Evolutionary conservation across 2,329 filamentous ascomycete species (phyloP).

Genomic region (Incumbomyces lentus): DNA sequence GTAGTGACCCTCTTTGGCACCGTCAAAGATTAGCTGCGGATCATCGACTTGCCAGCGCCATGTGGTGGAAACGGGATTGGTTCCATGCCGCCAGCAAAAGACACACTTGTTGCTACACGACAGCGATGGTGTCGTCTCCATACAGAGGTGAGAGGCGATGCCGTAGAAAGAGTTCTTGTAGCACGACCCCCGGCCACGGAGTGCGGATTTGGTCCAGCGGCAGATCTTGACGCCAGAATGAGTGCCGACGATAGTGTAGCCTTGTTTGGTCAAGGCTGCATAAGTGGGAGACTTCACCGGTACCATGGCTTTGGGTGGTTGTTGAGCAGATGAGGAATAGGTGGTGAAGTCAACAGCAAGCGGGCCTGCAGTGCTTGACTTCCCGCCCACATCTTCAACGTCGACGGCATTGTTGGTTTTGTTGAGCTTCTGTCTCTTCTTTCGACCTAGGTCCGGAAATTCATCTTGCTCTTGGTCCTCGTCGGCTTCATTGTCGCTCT

Average conservation of each 20-base stretch:
- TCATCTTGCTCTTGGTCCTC: constrained; percentile 47
- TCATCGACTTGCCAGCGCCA: constrained; percentile 96
- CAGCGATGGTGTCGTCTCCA: constrained; percentile 93
- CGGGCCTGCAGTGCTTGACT: constrained; percentile 28
- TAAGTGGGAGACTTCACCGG: constrained; percentile 83
- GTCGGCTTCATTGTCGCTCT: constrained; percentile 69
- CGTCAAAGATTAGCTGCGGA: constrained; percentile 77
- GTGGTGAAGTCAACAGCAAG: constrained; percentile 75
- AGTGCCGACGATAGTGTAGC: constrained; percentile 87
- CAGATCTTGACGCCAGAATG: constrained; percentile 97
- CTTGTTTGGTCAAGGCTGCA: constrained; percentile 83
- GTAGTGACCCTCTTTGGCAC: constrained; percentile 86
- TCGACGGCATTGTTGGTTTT: constrained; percentile 52
- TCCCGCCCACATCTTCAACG: constrained; percentile 62
- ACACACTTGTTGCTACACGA: constrained; percentile 98
- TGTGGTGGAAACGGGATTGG: constrained; percentile 89
- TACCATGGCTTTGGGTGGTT: constrained; percentile 76
- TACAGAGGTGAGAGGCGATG: constrained; percentile 91
- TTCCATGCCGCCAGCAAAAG: constrained; percentile 97
- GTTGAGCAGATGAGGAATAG: constrained; percentile 32
- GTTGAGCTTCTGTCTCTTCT: constrained; percentile 33
- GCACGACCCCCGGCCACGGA: constrained; percentile 85
- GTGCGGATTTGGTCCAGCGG: constrained; percentile 94
- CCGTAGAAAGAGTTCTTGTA: constrained; percentile 98
- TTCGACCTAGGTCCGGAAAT: constrained; percentile 28